Conservation (phyloP, 2,329 filamentous ascomycete species). For the Colletotrichum truncatum region DNA sequence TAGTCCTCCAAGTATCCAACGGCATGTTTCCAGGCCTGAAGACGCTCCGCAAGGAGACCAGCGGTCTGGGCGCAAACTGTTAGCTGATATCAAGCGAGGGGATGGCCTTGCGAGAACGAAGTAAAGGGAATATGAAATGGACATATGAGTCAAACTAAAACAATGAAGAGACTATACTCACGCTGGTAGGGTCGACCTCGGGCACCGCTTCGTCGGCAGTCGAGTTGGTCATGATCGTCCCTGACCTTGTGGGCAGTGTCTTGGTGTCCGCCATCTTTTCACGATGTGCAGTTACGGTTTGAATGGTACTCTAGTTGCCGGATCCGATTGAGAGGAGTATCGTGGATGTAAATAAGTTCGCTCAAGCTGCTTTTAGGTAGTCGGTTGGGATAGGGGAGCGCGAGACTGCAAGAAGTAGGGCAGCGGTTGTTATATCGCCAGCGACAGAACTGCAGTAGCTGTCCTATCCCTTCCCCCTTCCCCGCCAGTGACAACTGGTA, state of each 20-base stretch:
- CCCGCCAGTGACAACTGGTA: constrained; percentile 27
- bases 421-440: constrained; percentile 13
- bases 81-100: background rate
- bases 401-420: background rate
- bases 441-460: background rate
- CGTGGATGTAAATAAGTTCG: background rate
- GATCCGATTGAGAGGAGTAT: background rate
- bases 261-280: constrained; percentile 41
- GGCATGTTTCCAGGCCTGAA: constrained; percentile 96
- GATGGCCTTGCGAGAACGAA: background rate
- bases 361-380: background rate
- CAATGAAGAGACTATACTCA: constrained; percentile 45
- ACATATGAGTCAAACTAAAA: background rate
- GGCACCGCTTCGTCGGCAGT: constrained; percentile 65
- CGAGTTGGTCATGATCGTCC: constrained; percentile 44
- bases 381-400: background rate
- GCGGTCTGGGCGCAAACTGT: constrained; percentile 63
- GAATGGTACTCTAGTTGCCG: background rate
- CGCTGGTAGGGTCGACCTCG: constrained; percentile 66
- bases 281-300: constrained; percentile 35
- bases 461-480: background rate
- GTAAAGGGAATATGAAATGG: background rate
- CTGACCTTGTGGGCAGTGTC: constrained; percentile 55
- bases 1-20: constrained; percentile 93
- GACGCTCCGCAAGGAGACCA: constrained; percentile 84